Conservation (phyloP, 108 stramenopile species). For the Epipyxis sp. region DNA sequence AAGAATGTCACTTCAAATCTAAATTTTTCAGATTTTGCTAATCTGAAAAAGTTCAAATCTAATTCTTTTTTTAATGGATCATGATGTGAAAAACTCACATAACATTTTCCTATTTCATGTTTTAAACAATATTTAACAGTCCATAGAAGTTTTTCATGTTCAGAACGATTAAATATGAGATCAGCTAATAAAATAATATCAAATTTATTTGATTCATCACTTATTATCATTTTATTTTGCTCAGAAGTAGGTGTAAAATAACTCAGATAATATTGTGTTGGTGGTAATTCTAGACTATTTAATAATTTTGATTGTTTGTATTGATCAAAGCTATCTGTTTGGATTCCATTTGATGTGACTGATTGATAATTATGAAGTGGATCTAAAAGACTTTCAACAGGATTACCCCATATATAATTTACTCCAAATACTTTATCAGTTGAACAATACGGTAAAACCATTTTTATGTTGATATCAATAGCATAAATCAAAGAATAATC, state of each 20-base stretch:
- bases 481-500: not conserved
- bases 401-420: conserved; percentile 1
- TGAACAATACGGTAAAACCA: not conserved
- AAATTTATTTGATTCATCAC: conserved; percentile 18
- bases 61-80: conserved; percentile 38
- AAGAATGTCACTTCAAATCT: not conserved
- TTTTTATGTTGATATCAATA: not conserved
- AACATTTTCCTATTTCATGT: conserved; percentile 38
- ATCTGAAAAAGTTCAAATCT: conserved; percentile 42
- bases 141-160: conserved; percentile 13
- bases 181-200: conserved; percentile 40
- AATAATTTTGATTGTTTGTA: too few relatives aligned
- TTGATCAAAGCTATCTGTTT: too few relatives aligned
- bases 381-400: not conserved
- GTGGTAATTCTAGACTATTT: not conserved
- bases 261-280: not conserved
- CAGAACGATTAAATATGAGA: conserved; percentile 40
- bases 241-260: not conserved
- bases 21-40: conserved; percentile 1
- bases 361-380: not conserved
- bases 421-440: not conserved
- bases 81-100: conserved; percentile 43
- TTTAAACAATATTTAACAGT: conserved; percentile 21
- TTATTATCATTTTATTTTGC: not conserved
- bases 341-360: too few relatives aligned